phyloP scores from a whole-genome alignment of 164 flowering plant species.

The Stephania japonica region DNA sequence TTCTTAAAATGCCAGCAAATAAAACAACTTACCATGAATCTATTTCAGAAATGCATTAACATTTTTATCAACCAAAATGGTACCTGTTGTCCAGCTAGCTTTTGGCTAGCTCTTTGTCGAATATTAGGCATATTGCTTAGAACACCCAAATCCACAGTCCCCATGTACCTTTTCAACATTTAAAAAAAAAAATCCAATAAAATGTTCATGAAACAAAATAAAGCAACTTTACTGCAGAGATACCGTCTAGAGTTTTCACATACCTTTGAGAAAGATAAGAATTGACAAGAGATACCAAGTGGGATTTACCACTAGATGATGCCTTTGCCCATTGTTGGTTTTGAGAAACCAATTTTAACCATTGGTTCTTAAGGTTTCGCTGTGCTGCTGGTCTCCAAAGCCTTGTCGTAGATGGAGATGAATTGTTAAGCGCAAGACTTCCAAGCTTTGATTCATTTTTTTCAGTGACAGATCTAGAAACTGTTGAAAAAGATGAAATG shows the following conservation, averaged over 20 bases:
- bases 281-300: slow-evolving; percentile 68
- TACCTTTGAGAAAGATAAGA: slow-evolving; percentile 60
- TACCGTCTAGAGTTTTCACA: not conserved
- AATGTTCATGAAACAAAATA: not conserved
- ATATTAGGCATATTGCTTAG: slow-evolving; percentile 56
- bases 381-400: slow-evolving; percentile 89
- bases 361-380: slow-evolving; percentile 75
- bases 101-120: slow-evolving; percentile 37
- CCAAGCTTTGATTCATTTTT: slow-evolving; percentile 2
- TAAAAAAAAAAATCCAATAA: not conserved
- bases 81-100: slow-evolving; percentile 59
- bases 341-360: slow-evolving; percentile 56
- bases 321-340: slow-evolving; percentile 51
- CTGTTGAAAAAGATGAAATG: not conserved
- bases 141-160: slow-evolving; percentile 59
- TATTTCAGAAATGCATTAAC: too few species aligned
- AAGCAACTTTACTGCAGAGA: not conserved
- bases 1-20: not conserved
- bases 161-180: slow-evolving; percentile 39
- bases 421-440: slow-evolving; percentile 13
- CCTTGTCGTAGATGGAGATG: slow-evolving; percentile 34
- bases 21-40: not conserved
- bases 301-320: slow-evolving; percentile 51
- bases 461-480: not conserved
- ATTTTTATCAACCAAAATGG: not conserved